These are phyloP conservation scores for Miscanthus sacchariflorus DNA, from an alignment of 202 grass and related monocot genomes.

Conservation along the genomic window DNA sequence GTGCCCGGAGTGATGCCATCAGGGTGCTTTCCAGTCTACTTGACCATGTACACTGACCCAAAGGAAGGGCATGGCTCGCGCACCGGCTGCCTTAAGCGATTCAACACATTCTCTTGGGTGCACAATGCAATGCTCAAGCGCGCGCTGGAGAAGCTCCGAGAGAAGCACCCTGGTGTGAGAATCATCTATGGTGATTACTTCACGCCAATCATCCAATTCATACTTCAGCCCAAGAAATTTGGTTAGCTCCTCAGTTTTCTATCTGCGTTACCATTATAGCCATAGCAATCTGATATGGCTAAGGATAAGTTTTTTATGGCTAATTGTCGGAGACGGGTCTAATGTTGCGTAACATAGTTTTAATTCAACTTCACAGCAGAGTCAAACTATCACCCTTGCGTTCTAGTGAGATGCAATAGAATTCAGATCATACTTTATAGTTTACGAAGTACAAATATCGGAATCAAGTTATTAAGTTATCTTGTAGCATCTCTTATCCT, in stretches of 20 bases:
- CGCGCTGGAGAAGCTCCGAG: slow-evolving; percentile 60
- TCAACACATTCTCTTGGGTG: slow-evolving; percentile 79
- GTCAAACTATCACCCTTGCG: slow-evolving; percentile 1
- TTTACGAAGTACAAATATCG: too few species aligned
- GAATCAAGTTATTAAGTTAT: too few species aligned
- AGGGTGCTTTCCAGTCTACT: slow-evolving; percentile 90
- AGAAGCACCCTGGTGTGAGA: slow-evolving; percentile 59
- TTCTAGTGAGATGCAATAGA: neutral
- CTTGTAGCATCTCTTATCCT: too few species aligned
- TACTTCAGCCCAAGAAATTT: slow-evolving; percentile 73
- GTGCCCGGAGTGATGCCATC: slow-evolving; percentile 84
- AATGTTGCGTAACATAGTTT: neutral
- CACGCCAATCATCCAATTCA: slow-evolving; percentile 78
- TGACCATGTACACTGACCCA: slow-evolving; percentile 65
- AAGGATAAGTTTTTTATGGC: neutral
- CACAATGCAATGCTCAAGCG: slow-evolving; percentile 75
- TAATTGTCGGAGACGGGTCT: slow-evolving; percentile 17
- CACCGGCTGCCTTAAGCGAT: slow-evolving; percentile 73
- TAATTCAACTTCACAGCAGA: neutral
- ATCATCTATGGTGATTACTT: slow-evolving; percentile 89
- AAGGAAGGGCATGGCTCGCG: slow-evolving; percentile 63
- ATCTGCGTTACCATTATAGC: neutral
- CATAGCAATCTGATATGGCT: neutral
- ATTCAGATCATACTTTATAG: too few species aligned
- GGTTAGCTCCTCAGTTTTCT: slow-evolving; percentile 57